Evolutionary conservation across 805 yeast genomes (phyloP).

Genomic region (Starmerella potacharoeniae): DNA sequence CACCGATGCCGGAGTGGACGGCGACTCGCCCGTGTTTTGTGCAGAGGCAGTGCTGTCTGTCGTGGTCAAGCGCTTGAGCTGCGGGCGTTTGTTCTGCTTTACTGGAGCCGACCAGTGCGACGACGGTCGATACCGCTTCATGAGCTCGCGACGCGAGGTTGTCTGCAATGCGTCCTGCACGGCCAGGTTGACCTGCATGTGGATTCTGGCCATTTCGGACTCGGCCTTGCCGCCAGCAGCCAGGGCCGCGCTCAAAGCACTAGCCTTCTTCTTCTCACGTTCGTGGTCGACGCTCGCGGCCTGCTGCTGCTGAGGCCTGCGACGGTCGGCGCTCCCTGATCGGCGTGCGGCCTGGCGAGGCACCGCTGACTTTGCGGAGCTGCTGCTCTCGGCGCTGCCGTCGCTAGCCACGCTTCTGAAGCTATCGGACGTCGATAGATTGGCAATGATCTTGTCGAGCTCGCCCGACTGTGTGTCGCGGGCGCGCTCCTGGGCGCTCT

Average conservation of each 20-base stretch:
- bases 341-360: neutral
- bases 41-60: neutral
- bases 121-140: slow-evolving; percentile 16
- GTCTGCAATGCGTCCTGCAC: slow-evolving; percentile 4
- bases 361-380: neutral
- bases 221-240: slow-evolving; percentile 19
- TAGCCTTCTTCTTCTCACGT: slow-evolving; percentile 8
- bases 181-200: slow-evolving; percentile 15
- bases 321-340: neutral
- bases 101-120: slow-evolving; percentile 20
- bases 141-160: slow-evolving; percentile 3
- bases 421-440: neutral
- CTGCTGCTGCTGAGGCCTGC: neutral
- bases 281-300: neutral
- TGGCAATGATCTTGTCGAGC: neutral
- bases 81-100: slow-evolving; percentile 1
- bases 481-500: neutral
- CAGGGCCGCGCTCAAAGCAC: slow-evolving; percentile 19
- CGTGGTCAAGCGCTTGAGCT: slow-evolving; percentile 3
- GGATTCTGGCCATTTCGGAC: slow-evolving; percentile 15
- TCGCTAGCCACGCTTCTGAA: slow-evolving; percentile 3
- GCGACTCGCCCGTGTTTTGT: neutral
- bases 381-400: neutral
- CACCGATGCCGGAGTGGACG: neutral
- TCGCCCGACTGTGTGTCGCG: neutral